Conservation (phyloP, 305 asterid genomes). For the Lippia alba region DNA sequence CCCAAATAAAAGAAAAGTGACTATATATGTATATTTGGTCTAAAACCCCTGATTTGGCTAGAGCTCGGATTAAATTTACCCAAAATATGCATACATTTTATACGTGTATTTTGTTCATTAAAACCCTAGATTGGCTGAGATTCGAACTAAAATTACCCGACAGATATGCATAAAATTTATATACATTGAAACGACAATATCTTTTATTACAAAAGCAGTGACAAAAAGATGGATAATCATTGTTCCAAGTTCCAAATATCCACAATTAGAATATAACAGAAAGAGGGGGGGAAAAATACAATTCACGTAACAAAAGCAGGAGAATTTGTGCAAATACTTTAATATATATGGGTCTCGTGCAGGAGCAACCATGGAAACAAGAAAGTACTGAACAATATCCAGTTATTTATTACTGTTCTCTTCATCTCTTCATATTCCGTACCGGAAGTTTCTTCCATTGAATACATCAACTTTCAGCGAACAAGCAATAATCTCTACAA, state of each 20-base stretch:
- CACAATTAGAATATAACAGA: not conserved
- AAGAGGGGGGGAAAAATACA: not conserved
- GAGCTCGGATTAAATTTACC: too few species aligned
- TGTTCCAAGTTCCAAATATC: not conserved
- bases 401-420: not conserved
- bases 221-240: not conserved
- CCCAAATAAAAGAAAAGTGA: too few species aligned
- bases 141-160: too few species aligned
- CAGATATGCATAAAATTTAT: too few species aligned
- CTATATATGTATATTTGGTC: too few species aligned
- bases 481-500: conserved; percentile 37
- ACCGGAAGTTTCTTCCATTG: conserved; percentile 19
- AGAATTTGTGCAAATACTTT: not conserved
- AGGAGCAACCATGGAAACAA: not conserved
- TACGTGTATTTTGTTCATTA: too few species aligned
- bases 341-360: not conserved
- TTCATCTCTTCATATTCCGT: conserved; percentile 6
- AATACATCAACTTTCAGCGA: conserved; percentile 9
- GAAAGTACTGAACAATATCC: conserved; percentile 28
- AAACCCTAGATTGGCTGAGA: too few species aligned
- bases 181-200: too few species aligned
- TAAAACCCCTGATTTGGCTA: too few species aligned
- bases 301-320: not conserved
- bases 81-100: too few species aligned
- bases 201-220: too few species aligned